These are phyloP conservation scores for Craterostigma plantagineum DNA, from an alignment of 257 asterid species.

Conservation along the genomic window DNA sequence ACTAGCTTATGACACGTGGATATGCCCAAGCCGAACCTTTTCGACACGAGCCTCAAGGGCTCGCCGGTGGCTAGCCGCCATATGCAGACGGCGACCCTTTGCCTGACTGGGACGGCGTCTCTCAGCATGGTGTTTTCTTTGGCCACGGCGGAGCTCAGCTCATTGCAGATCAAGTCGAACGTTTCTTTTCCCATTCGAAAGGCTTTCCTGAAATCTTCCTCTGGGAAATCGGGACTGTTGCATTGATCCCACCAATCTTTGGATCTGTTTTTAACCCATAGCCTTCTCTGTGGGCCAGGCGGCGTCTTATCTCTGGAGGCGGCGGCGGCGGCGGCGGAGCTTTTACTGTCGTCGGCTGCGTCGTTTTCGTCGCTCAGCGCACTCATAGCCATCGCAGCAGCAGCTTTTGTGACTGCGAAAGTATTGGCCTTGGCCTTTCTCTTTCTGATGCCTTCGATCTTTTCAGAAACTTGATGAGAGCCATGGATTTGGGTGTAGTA, in stretches of 20 bases:
- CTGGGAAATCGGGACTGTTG: constrained; percentile 77
- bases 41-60: constrained; percentile 72
- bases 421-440: constrained; percentile 27
- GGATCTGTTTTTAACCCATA: constrained; percentile 87
- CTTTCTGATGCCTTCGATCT: constrained; percentile 23
- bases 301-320: constrained; percentile 8
- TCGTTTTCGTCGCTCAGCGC: constrained; percentile 9
- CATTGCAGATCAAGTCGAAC: constrained; percentile 69
- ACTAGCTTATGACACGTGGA: constrained; percentile 90
- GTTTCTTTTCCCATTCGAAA: constrained; percentile 88
- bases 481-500: constrained; percentile 33
- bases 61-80: constrained; percentile 99
- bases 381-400: constrained; percentile 20
- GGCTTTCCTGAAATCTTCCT: constrained; percentile 68
- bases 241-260: constrained; percentile 97
- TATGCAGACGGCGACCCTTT: constrained; percentile 86
- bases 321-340: neutral
- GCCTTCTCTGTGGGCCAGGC: constrained; percentile 46
- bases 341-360: neutral
- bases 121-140: constrained; percentile 79
- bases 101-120: constrained; percentile 86
- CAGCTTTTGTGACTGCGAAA: constrained; percentile 20
- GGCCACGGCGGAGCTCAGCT: constrained; percentile 51
- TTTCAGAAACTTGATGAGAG: constrained; percentile 19
- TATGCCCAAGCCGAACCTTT: constrained; percentile 80